Evolutionary conservation across 106 monocot species (phyloP).

Genomic region (Allium fistulosum): DNA sequence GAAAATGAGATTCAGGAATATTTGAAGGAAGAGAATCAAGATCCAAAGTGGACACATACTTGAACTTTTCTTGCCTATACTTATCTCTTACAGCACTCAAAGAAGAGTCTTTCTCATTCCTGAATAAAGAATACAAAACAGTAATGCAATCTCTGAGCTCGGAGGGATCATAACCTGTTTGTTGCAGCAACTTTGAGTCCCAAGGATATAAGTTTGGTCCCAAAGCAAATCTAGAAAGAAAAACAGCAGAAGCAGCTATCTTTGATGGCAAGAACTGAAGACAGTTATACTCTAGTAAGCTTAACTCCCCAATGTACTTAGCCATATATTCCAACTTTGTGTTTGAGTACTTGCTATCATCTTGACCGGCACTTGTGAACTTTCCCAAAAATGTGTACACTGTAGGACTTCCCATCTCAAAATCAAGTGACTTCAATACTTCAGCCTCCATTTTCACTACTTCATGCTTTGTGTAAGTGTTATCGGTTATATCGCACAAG

Average conservation of each 20-base stretch:
- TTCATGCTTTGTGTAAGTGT: constrained; percentile 72
- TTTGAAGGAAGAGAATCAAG: constrained; percentile 1
- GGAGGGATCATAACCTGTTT: constrained; percentile 34
- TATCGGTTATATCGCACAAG: constrained; percentile 76
- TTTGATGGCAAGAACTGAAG: constrained; percentile 47
- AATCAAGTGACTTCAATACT: constrained; percentile 47
- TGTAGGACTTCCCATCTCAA: constrained; percentile 74
- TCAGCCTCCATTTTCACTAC: constrained; percentile 61
- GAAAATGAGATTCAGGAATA: constrained; percentile 25
- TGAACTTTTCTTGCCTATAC: constrained; percentile 58
- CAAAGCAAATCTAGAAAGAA: constrained; percentile 50
- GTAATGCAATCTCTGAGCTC: constrained; percentile 46
- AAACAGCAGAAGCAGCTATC: constrained; percentile 60
- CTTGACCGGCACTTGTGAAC: constrained; percentile 21
- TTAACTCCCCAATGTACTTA: constrained; percentile 57
- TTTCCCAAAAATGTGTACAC: constrained; percentile 51
- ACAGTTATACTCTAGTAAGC: constrained; percentile 49
- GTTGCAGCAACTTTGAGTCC: constrained; percentile 20
- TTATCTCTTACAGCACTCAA: constrained; percentile 40
- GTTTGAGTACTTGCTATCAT: constrained; percentile 24
- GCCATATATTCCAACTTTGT: constrained; percentile 47
- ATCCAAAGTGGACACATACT: constrained; percentile 19
- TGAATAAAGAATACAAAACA: constrained; percentile 43
- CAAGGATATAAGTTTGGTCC: constrained; percentile 42
- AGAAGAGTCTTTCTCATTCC: constrained; percentile 19